Percentiles rank a stretch among this genome's conserved stretches.
These are phyloP conservation scores for Malus hybrid DNA, from an alignment of 331 rosid genomes.

Conservation along the genomic window DNA sequence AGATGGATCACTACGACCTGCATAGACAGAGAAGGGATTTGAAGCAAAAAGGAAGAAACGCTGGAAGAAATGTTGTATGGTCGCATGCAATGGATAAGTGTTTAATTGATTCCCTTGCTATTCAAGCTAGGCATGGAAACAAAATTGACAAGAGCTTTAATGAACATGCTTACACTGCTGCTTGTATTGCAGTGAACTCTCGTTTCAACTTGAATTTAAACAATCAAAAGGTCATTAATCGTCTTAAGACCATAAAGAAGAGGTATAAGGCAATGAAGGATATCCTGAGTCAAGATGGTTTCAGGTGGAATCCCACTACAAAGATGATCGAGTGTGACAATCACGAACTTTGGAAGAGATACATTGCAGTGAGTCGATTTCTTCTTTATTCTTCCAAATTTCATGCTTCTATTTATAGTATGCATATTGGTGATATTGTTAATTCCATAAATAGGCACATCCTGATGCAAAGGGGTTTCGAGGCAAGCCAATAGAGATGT, in stretches of 20 bases:
- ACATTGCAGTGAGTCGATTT: slow-evolving; percentile 41
- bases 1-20: slow-evolving; percentile 60
- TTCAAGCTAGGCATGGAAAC: slow-evolving; percentile 72
- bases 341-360: slow-evolving; percentile 71
- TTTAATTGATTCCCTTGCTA: slow-evolving; percentile 60
- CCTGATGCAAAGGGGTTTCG: slow-evolving; percentile 63
- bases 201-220: slow-evolving; percentile 61
- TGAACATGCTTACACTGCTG: slow-evolving; percentile 75
- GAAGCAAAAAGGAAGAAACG: slow-evolving; percentile 76
- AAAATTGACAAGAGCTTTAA: slow-evolving; percentile 73
- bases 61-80: slow-evolving; percentile 88
- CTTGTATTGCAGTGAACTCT: slow-evolving; percentile 67
- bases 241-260: slow-evolving; percentile 78
- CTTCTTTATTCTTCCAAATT: neutral
- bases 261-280: slow-evolving; percentile 65
- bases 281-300: slow-evolving; percentile 61
- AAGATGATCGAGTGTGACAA: slow-evolving; percentile 59
- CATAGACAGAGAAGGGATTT: slow-evolving; percentile 56
- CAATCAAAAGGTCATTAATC: slow-evolving; percentile 74
- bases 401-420: neutral
- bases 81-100: slow-evolving; percentile 80
- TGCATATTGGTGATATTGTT: slow-evolving; percentile 11
- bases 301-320: slow-evolving; percentile 60
- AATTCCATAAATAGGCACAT: slow-evolving; percentile 45
- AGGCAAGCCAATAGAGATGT: slow-evolving; percentile 78